Conservation (phyloP, 2,329 filamentous ascomycete species). For the Phoma sp. region DNA sequence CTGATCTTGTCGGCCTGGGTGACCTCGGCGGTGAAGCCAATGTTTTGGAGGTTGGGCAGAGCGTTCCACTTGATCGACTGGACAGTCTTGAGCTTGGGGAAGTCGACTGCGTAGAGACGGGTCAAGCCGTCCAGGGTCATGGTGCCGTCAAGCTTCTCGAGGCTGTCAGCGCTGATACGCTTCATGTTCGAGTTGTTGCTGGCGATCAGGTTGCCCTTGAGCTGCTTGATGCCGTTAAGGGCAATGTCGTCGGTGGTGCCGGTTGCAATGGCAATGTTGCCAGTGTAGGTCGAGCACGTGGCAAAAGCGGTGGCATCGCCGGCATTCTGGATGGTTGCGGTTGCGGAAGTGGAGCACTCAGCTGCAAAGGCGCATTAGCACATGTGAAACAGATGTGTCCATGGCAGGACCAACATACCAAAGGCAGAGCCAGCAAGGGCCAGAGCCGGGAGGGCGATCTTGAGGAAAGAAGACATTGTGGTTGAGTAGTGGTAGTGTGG, state of each 20-base stretch:
- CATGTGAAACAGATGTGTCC: too few relatives aligned
- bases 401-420: constrained; percentile 51
- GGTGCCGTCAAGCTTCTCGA: constrained; percentile 71
- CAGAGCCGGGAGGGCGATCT: constrained; percentile 64
- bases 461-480: constrained; percentile 61
- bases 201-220: constrained; percentile 64
- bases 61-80: constrained; percentile 74
- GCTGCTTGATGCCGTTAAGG: constrained; percentile 68
- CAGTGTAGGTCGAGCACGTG: constrained; percentile 72
- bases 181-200: constrained; percentile 67
- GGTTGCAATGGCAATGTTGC: constrained; percentile 70
- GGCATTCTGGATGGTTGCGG: constrained; percentile 65
- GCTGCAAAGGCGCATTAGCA: constrained; percentile 35
- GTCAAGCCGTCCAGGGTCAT: constrained; percentile 76
- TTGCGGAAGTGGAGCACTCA: constrained; percentile 54
- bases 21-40: constrained; percentile 70
- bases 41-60: constrained; percentile 68
- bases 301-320: constrained; percentile 68
- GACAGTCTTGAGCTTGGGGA: constrained; percentile 71
- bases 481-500: too few relatives aligned
- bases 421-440: constrained; percentile 61
- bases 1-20: constrained; percentile 71
- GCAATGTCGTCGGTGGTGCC: constrained; percentile 64
- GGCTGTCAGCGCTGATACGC: constrained; percentile 65
- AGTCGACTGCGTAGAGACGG: constrained; percentile 70